Base-by-base conservation (phyloP, 331 rosid species). In the Quercus lobata region DNA sequence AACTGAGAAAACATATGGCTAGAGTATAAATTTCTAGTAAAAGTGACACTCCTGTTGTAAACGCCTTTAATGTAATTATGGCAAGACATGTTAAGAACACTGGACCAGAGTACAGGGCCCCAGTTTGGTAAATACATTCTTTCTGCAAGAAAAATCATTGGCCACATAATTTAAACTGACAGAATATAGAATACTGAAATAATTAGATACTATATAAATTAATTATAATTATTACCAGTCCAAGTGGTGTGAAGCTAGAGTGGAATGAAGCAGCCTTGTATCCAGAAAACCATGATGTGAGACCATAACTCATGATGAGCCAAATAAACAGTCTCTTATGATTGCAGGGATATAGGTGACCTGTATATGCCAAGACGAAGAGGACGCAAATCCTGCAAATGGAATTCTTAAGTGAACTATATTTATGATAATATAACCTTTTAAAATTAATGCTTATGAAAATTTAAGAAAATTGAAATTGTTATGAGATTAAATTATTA, bases 91-190 rank as follows among this genome's bases (percentile, higher is more conserved):
- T 58, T 22, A 54, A 54, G 37, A 77, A n/a, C 68, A 25, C 69
- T 0, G 81, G 75, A 69, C 55, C 71, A 34, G 55, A 1, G 75
- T 66, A 77, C 52, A 77, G 75, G 15, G 74, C 25, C 3, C 75
- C 69, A 17, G 81, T 53, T 7, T 69, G 75, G 58, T 54, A 54
- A 27, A 77, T 57, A 10, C 75, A 77, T 53, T 77, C 75, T 77
- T 55, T 77, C 69, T 77, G 57, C 75, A 77, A 6, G 37, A 76
- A 41, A 63, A 41, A 37, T 19, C 27, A 18, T 30, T 57, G 6
- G 52, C 54, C 17, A 41, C 34, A 53, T 53, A 32, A 9, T 6
- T 34, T 41, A 22, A 27, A 30, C 8, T 17, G 32, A 12, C 65
- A 12, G 16, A 76, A 32, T 63, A 41, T 63, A 21, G 18, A 53